Percentiles rank a stretch among this genome's conserved stretches.
phyloP scores from a whole-genome alignment of 2,329 filamentous ascomycete genomes.

The Fusarium burgessii region DNA sequence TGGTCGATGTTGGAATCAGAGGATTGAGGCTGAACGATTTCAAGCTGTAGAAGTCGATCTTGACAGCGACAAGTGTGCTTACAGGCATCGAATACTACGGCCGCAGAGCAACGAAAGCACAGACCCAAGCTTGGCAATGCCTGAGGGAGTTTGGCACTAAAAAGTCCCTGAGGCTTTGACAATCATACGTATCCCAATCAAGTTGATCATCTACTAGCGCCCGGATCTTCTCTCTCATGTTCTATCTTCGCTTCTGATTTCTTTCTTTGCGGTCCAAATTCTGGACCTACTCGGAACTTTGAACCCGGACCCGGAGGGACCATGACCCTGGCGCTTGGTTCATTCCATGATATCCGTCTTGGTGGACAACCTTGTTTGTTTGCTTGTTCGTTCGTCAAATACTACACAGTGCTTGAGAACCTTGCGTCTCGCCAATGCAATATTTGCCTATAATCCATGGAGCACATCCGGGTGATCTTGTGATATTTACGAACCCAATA shows the following conservation, averaged over 20 bases:
- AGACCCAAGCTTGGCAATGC: slow-evolving; percentile 19
- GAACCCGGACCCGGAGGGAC: slow-evolving; percentile 13
- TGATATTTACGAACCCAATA: slow-evolving; percentile 1
- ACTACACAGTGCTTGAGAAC: slow-evolving; percentile 31
- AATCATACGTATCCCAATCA: slow-evolving; percentile 6
- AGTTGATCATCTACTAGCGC: slow-evolving; percentile 3
- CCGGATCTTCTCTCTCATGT: slow-evolving; percentile 6
- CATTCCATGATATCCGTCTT: slow-evolving; percentile 12
- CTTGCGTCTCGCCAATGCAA: slow-evolving; percentile 3
- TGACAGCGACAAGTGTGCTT: neutral
- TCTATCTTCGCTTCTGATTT: slow-evolving; percentile 2
- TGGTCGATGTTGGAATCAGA: slow-evolving; percentile 78
- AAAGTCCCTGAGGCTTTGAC: slow-evolving; percentile 2
- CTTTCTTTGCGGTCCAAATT: slow-evolving; percentile 9
- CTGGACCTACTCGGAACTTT: slow-evolving; percentile 7
- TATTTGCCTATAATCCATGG: slow-evolving; percentile 26
- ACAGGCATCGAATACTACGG: neutral
- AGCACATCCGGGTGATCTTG: slow-evolving; percentile 18
- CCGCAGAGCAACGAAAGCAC: slow-evolving; percentile 19
- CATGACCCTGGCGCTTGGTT: slow-evolving; percentile 30
- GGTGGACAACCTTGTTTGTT: slow-evolving; percentile 9
- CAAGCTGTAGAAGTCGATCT: slow-evolving; percentile 56
- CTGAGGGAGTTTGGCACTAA: slow-evolving; percentile 18
- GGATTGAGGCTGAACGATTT: slow-evolving; percentile 75
- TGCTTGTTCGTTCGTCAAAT: neutral